Conservation (phyloP, 2,329 filamentous ascomycete species). For the Annulohypoxylon truncatum region DNA sequence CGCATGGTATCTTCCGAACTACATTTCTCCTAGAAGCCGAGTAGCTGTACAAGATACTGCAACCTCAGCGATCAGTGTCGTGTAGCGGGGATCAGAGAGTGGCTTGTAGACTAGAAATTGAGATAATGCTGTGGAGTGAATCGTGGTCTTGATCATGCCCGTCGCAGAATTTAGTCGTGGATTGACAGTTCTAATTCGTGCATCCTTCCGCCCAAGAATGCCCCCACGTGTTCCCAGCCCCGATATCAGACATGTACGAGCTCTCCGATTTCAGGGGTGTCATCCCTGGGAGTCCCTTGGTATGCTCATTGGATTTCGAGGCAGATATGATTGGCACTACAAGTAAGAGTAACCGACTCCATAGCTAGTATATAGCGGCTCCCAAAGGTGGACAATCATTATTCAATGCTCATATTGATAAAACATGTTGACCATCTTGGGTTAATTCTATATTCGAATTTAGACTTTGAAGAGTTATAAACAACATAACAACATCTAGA, state of each 20-base stretch:
- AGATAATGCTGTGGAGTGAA: slow-evolving; percentile 31
- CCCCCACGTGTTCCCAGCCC: slow-evolving; percentile 1
- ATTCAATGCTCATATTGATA: background rate
- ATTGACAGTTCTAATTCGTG: slow-evolving; percentile 10
- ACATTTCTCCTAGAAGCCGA: slow-evolving; percentile 2
- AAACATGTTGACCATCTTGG: background rate
- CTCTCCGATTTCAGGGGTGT: background rate
- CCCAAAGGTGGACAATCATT: background rate
- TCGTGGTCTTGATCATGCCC: background rate
- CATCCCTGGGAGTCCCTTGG: background rate
- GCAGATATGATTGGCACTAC: background rate
- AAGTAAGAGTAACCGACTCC: background rate
- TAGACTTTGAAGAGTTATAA: background rate
- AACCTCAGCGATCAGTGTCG: background rate
- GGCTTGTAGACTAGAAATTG: slow-evolving; percentile 26
- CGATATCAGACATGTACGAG: background rate
- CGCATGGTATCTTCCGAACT: slow-evolving; percentile 9
- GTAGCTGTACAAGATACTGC: slow-evolving; percentile 10
- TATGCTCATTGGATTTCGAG: background rate
- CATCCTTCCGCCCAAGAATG: slow-evolving; percentile 10
- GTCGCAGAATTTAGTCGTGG: background rate
- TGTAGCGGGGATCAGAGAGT: slow-evolving; percentile 1
- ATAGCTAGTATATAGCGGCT: background rate
- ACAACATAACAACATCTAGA: background rate
- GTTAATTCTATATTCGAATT: background rate